Conservation (phyloP, 306 rosid species). For the Trifolium pratense region DNA sequence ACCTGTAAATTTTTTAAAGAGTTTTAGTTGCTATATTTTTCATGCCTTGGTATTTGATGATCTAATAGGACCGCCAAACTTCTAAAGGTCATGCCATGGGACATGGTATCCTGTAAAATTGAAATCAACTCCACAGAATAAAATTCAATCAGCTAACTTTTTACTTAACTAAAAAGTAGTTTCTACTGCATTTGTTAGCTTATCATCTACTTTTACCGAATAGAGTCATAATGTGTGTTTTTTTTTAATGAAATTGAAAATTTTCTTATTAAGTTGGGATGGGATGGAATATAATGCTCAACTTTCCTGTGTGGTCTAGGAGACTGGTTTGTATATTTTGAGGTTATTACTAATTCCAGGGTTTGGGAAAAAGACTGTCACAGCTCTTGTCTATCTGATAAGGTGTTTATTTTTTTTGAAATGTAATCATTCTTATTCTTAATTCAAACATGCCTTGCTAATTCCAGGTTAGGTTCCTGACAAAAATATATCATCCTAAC, state of each 20-base stretch:
- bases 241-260: not conserved
- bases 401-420: not conserved
- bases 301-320: slow-evolving; percentile 24
- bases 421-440: slow-evolving; percentile 29
- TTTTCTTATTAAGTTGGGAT: slow-evolving; percentile 9
- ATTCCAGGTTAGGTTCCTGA: slow-evolving; percentile 88
- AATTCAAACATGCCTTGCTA: slow-evolving; percentile 16
- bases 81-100: not conserved
- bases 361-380: not conserved
- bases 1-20: not conserved
- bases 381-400: slow-evolving; percentile 9
- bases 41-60: not conserved
- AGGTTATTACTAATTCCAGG: slow-evolving; percentile 15
- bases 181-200: not conserved
- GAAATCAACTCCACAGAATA: not conserved
- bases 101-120: slow-evolving; percentile 16
- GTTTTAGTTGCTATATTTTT: slow-evolving; percentile 10
- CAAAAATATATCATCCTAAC: slow-evolving; percentile 97
- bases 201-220: not conserved
- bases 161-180: not conserved
- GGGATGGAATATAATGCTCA: slow-evolving; percentile 22
- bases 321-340: not conserved
- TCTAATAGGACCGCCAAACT: not conserved
- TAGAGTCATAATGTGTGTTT: slow-evolving; percentile 11
- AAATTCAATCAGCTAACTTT: not conserved